phyloP scores from a whole-genome alignment of 495 filamentous ascomycete genomes.

The Saxophila tyrrhenica region DNA sequence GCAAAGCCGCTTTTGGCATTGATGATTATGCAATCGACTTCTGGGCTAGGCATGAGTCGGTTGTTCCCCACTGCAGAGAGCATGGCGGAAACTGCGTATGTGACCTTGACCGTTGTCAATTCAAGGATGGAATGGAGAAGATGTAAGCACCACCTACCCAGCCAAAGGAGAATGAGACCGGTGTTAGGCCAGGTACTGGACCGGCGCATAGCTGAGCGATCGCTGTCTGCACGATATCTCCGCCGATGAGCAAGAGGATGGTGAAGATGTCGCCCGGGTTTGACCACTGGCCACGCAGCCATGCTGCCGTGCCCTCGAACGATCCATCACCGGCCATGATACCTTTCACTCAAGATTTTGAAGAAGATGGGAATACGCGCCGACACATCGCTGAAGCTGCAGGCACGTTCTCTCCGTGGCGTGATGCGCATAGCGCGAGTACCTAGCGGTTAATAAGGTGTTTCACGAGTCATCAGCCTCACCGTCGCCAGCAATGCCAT shows the following conservation, averaged over 20 bases:
- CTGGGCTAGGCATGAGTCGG: conserved; percentile 33
- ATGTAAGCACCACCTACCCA: conserved; percentile 6
- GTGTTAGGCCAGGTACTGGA: conserved; percentile 23
- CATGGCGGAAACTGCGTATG: conserved; percentile 35
- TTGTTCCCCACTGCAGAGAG: conserved; percentile 36
- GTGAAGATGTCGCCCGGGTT: conserved; percentile 27
- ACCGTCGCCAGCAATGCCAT: no score
- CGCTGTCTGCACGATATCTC: conserved; percentile 37
- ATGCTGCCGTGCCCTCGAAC: background rate
- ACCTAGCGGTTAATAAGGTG: no score
- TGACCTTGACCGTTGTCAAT: conserved; percentile 23
- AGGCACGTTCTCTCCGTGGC: background rate
- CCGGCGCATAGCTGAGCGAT: conserved; percentile 36
- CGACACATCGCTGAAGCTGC: background rate
- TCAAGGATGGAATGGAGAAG: background rate
- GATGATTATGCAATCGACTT: conserved; percentile 31
- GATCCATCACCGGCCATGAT: background rate
- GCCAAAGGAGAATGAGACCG: conserved; percentile 46
- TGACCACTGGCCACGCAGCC: conserved; percentile 9
- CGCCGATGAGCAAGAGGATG: conserved; percentile 40
- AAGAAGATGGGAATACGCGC: background rate
- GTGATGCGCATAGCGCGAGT: background rate
- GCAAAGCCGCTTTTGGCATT: conserved; percentile 34
- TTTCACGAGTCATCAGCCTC: no score
- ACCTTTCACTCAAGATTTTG: background rate